Conservation (phyloP, 1,284 basidiomycete genomes). For the Athelia sp. region DNA sequence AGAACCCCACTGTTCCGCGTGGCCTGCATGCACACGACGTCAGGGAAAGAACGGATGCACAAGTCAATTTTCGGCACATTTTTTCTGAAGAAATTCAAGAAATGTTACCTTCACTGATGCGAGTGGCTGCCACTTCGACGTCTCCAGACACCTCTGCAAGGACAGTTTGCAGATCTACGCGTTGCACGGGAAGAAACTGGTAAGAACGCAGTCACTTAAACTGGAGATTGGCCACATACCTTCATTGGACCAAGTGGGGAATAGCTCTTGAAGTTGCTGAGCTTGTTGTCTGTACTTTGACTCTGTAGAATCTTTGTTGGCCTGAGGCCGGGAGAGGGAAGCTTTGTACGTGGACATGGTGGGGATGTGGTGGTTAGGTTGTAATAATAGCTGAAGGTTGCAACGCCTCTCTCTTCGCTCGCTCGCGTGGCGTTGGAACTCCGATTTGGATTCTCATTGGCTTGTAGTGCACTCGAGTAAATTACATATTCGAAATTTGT, state of each 20-base stretch:
- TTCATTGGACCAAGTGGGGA: conserved; percentile 75
- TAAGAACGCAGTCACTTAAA: conserved; percentile 12
- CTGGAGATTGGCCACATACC: conserved; percentile 37
- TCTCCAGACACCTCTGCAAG: conserved; percentile 74
- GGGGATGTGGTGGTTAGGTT: conserved; percentile 9
- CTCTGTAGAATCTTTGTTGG: conserved; percentile 26
- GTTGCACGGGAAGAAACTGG: conserved; percentile 8
- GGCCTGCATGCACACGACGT: conserved; percentile 42
- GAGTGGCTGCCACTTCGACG: conserved; percentile 65
- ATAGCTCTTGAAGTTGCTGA: conserved; percentile 69
- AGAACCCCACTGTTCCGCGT: conserved; percentile 80
- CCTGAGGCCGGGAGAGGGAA: conserved; percentile 34
- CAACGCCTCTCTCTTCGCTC: background rate
- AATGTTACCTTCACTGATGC: conserved; percentile 77
- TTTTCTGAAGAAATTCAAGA: background rate
- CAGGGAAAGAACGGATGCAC: conserved; percentile 8
- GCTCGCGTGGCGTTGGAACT: too few relatives aligned
- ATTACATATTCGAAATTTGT: too few relatives aligned
- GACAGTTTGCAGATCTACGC: conserved; percentile 68
- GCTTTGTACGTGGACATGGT: conserved; percentile 54
- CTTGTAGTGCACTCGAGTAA: too few relatives aligned
- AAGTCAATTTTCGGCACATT: conserved; percentile 5
- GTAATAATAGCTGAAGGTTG: background rate
- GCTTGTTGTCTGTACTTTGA: conserved; percentile 48
- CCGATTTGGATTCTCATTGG: too few relatives aligned